Evolutionary conservation across 1,284 basidiomycete genomes (phyloP), one percentile per base, ranked within the genome.

Genomic region (Amylostereum chailletii): DNA sequence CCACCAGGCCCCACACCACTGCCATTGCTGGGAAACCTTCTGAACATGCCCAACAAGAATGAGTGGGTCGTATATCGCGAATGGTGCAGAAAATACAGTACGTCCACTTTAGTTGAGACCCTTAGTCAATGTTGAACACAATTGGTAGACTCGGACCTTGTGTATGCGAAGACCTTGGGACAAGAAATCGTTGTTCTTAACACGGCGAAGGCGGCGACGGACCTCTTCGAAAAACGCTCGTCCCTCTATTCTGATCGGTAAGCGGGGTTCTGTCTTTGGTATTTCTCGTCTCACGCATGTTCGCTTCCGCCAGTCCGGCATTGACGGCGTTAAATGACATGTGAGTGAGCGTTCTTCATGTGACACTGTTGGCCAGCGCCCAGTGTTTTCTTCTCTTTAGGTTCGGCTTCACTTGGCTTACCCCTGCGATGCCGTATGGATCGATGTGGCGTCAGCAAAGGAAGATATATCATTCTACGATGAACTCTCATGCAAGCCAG

Each of bases 21-120:
- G 26, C 60, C 60, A 2, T n/a, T 62, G 32, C 27, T 58, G 33
- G 61, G 60, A 4, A 61, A 62, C 44, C 45, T 57, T 1, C 43
- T 51, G 3, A 55, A 61, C 40, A 48, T 62, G 3, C 55, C 60
- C 0, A 54, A 50, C 11, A 38, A 42, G 3, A 47, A 55, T 29
- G 52, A 51, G 5, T 58, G 53, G 48, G 47, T 52, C 10, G 51
- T 53, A 3, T 60, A 59, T 33, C 47, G 47, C 8, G 30, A 55
- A 8, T 60, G 57, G 56, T 47, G 48, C 8, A 51, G 53, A 19
- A 47, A 50, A 19, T 62, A 60, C 46, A 58, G 60, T 59, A 29
- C 42, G 42, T n/a, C 9, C 29, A 19, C 19, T 41, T 33, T 38
- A n/a, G 5, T n/a, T 29, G 39, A 4, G 5, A 45, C 27, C 32